Evolutionary conservation across 306 rosid genomes (phyloP), one percentile per base, ranked within the genome.

Genomic region (Trifolium dubium): DNA sequence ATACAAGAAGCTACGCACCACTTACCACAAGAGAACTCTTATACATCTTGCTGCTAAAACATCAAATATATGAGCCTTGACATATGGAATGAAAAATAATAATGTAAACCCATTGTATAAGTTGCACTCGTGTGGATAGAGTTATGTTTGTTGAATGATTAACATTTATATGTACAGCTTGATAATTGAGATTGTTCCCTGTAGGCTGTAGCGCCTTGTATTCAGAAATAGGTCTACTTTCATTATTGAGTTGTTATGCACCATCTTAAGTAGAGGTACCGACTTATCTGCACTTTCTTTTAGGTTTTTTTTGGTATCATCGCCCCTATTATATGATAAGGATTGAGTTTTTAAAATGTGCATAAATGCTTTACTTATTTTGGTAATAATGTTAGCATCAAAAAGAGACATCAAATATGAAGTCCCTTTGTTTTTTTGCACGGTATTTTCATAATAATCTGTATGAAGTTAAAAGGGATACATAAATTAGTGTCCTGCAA

Each of bases 1-100:
- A 76, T 92, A 90, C 88, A 95, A 87, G 86, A 88, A 82, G 88
- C 90, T 86, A 23, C 96, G 99, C 30, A 74, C 87, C 7, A 75
- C 79, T 63, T 86, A 88, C 82, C 98, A 92, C 85, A 81, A 60
- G 80, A 89, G 85, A 61, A 95, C 93, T 12, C 98, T 95, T 35
- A 28, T 87, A 62, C 96, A 89, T 79, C 87, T 95, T 64, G 87
- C 99, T 1, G 92, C 96, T 14, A 95, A 81, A 77, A 88, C 99
- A 64, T 86, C 90, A 51, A 73, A 64, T 46, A 51, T n/a, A 51
- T 72, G 64, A 77, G n/a, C 56, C 13, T 17, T 11, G 12, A 17
- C 73, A 5, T 35, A n/a, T 17, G 58, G 56, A 77, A 40, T 53
- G 65, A 67, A 44, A 39, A 51, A 60, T 41, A 67, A 10, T 39